A percentile compares a stretch with the other conserved stretches of the same genome.
Evolutionary conservation across 2,329 filamentous ascomycete species (phyloP).

Genomic region (Penicillium sp.): DNA sequence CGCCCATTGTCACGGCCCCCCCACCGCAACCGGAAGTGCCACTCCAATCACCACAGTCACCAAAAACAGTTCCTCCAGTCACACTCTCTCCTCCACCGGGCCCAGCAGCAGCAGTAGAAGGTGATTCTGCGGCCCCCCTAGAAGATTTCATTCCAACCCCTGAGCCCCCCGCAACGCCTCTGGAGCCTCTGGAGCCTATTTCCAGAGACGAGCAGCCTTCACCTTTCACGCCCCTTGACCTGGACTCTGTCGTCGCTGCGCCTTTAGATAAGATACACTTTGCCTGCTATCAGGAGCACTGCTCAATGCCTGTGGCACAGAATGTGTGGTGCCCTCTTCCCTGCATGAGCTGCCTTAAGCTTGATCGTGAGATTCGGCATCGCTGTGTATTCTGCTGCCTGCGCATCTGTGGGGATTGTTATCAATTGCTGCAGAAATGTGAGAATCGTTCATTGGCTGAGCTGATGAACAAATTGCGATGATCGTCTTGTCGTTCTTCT

Average conservation of each 20-base stretch:
- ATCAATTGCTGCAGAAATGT: conserved; percentile 33
- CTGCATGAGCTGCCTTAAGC: conserved; percentile 45
- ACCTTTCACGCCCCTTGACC: conserved; percentile 31
- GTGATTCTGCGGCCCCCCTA: conserved; percentile 18
- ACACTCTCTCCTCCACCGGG: conserved; percentile 14
- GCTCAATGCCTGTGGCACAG: conserved; percentile 33
- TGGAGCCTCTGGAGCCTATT: conserved; percentile 20
- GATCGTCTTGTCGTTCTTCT: not conserved
- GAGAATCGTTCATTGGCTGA: conserved; percentile 33
- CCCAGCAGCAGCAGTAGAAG: conserved; percentile 20
- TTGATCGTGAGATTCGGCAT: conserved; percentile 37
- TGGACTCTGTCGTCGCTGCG: conserved; percentile 34
- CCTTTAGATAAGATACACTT: conserved; percentile 38
- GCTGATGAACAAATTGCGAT: conserved; percentile 27
- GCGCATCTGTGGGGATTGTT: conserved; percentile 40
- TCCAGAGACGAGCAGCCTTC: conserved; percentile 14
- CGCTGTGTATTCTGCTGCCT: conserved; percentile 45
- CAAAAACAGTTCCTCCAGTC: conserved; percentile 4
- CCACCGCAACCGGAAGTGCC: not conserved
- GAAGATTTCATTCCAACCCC: conserved; percentile 37
- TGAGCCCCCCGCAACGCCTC: conserved; percentile 22
- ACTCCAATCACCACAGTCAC: conserved; percentile 1
- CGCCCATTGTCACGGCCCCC: not conserved
- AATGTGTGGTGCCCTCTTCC: conserved; percentile 43
- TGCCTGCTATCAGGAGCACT: conserved; percentile 42